A percentile compares a stretch with the other conserved stretches of the same genome.
Conservation (phyloP, 371 early-diverging fungal genomes). For the Mucor velutinosus region DNA sequence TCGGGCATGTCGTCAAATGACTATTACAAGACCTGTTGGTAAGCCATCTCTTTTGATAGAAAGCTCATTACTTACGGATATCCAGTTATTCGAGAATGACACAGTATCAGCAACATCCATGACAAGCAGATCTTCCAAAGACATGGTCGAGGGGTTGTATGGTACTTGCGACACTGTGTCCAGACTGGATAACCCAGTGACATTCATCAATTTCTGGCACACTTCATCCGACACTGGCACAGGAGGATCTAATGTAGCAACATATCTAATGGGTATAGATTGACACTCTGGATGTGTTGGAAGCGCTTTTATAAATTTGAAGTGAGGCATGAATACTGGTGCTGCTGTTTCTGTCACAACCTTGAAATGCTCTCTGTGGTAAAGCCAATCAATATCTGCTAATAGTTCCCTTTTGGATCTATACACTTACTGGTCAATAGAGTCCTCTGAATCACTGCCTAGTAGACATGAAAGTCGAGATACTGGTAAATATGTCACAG, state of each 20-base stretch:
- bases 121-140: slow-evolving; percentile 39
- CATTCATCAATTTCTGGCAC: slow-evolving; percentile 34
- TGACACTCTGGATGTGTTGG: slow-evolving; percentile 23
- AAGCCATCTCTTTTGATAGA: neutral
- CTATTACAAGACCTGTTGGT: neutral
- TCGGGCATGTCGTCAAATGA: slow-evolving; percentile 21
- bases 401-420: slow-evolving; percentile 2
- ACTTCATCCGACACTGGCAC: slow-evolving; percentile 36
- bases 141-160: slow-evolving; percentile 1
- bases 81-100: neutral
- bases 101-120: neutral
- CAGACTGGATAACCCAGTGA: slow-evolving; percentile 20
- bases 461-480: slow-evolving; percentile 29
- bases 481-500: slow-evolving; percentile 30
- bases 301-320: slow-evolving; percentile 35
- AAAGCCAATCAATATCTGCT: slow-evolving; percentile 18
- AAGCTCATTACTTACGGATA: slow-evolving; percentile 3
- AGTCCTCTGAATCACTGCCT: slow-evolving; percentile 36
- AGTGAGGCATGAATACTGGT: slow-evolving; percentile 31
- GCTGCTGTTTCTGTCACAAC: slow-evolving; percentile 31
- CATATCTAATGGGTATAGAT: slow-evolving; percentile 43
- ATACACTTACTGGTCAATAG: slow-evolving; percentile 4
- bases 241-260: slow-evolving; percentile 43
- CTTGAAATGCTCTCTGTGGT: slow-evolving; percentile 29
- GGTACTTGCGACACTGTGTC: neutral